These are phyloP conservation scores for Nannochloropsis salina DNA, from an alignment of 108 stramenopile genomes.

Conservation along the genomic window DNA sequence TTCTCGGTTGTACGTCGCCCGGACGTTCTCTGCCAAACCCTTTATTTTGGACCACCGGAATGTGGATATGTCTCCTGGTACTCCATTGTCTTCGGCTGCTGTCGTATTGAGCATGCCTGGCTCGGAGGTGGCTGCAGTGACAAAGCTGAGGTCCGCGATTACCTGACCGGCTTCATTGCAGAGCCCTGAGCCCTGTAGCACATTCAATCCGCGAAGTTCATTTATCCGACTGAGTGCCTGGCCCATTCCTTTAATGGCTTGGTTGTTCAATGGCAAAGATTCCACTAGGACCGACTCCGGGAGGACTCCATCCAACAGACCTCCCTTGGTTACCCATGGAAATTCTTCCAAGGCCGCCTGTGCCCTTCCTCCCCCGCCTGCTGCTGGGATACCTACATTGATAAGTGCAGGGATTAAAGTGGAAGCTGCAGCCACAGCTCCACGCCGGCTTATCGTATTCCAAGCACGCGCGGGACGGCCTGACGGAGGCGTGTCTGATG, in stretches of 20 bases:
- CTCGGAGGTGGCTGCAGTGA: not conserved
- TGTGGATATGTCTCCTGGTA: not conserved
- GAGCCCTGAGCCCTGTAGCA: not conserved
- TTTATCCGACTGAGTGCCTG: not conserved
- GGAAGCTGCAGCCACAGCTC: not conserved
- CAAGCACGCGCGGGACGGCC: not conserved
- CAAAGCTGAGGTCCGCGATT: not conserved
- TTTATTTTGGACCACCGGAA: not conserved
- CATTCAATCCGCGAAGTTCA: not conserved
- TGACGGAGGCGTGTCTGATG: no score
- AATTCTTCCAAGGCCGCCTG: conserved; percentile 10
- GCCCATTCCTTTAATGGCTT: conserved; percentile 1
- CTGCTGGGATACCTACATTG: not conserved
- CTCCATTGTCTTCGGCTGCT: not conserved
- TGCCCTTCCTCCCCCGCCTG: not conserved
- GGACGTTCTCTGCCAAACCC: not conserved
- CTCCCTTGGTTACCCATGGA: not conserved
- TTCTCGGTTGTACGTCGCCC: conserved; percentile 11
- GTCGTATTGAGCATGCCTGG: not conserved
- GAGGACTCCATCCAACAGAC: not conserved
- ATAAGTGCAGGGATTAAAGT: not conserved
- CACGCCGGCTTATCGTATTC: not conserved
- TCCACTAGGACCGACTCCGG: not conserved
- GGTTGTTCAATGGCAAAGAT: not conserved
- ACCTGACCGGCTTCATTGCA: conserved; percentile 16